Evolutionary conservation across 495 filamentous ascomycete species (phyloP).

Genomic region (Penicillium desertorum): DNA sequence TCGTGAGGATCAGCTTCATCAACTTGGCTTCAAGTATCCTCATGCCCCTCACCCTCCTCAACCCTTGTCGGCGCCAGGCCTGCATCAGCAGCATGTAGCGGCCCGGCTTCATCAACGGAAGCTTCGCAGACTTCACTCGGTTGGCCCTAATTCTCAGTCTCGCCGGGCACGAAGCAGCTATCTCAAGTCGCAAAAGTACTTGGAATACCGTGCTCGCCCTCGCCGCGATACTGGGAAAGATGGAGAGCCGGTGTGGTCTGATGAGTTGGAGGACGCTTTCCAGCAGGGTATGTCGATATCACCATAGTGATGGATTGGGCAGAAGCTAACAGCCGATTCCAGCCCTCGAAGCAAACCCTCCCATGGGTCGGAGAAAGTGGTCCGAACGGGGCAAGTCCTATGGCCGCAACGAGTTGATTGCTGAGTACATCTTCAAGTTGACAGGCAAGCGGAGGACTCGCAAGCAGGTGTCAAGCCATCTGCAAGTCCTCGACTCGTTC

Average conservation of each 20-base stretch:
- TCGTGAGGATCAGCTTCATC: slow-evolving; percentile 43
- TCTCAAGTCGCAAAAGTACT: slow-evolving; percentile 50
- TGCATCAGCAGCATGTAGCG: slow-evolving; percentile 30
- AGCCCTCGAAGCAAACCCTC: slow-evolving; percentile 80
- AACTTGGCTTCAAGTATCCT: slow-evolving; percentile 45
- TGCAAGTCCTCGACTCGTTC: slow-evolving; percentile 91
- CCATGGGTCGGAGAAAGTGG: slow-evolving; percentile 79
- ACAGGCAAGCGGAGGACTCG: slow-evolving; percentile 66
- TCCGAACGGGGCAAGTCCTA: slow-evolving; percentile 67
- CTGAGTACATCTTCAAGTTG: slow-evolving; percentile 70
- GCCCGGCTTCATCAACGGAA: slow-evolving; percentile 41
- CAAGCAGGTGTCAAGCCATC: slow-evolving; percentile 95
- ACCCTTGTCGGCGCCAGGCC: slow-evolving; percentile 28
- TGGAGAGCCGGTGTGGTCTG: slow-evolving; percentile 72
- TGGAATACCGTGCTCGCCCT: slow-evolving; percentile 69
- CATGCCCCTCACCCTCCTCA: slow-evolving; percentile 35
- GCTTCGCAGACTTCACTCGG: slow-evolving; percentile 42
- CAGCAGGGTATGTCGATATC: slow-evolving; percentile 69
- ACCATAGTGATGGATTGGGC: background rate
- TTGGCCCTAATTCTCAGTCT: slow-evolving; percentile 32
- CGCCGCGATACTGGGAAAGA: slow-evolving; percentile 53
- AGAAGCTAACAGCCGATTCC: slow-evolving; percentile 12
- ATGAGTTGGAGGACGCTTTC: slow-evolving; percentile 82
- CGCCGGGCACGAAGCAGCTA: slow-evolving; percentile 41
- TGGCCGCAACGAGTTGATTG: slow-evolving; percentile 90